These are phyloP conservation scores for Vitis hybrid DNA, from an alignment of 177 flowering plant genomes.

Conservation along the genomic window DNA sequence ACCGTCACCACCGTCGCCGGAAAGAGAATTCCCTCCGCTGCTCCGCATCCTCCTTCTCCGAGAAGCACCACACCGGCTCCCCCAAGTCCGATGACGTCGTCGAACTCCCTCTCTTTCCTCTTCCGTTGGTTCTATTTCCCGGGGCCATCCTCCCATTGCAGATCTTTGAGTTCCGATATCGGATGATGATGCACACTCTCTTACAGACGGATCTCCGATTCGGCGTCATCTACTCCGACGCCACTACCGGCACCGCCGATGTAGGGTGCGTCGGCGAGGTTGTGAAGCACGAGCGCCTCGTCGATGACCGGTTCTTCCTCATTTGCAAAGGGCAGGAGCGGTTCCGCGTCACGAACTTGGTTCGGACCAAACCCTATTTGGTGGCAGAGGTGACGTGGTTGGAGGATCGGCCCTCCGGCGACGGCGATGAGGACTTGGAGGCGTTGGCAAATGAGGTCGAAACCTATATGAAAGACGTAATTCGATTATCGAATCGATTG, in stretches of 20 bases:
- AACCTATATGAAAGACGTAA: slow-evolving; percentile 85
- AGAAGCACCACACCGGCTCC: slow-evolving; percentile 51
- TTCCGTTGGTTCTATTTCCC: slow-evolving; percentile 96
- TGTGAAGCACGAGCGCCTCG: slow-evolving; percentile 91
- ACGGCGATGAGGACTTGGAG: slow-evolving; percentile 59
- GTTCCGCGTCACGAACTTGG: slow-evolving; percentile 64
- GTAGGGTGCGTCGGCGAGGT: slow-evolving; percentile 98
- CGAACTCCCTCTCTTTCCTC: slow-evolving; percentile 93
- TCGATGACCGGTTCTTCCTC: slow-evolving; percentile 91
- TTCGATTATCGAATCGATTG: slow-evolving; percentile 75
- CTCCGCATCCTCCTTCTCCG: slow-evolving; percentile 72
- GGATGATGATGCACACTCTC: slow-evolving; percentile 97
- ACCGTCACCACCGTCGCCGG: slow-evolving; percentile 22
- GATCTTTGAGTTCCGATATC: slow-evolving; percentile 93
- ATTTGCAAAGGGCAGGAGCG: slow-evolving; percentile 95
- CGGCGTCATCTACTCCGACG: slow-evolving; percentile 83
- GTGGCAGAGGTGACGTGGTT: slow-evolving; percentile 86
- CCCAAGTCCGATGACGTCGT: slow-evolving; percentile 59
- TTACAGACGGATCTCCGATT: slow-evolving; percentile 92
- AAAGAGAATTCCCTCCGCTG: slow-evolving; percentile 38
- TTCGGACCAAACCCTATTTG: slow-evolving; percentile 78
- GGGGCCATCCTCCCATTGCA: slow-evolving; percentile 90
- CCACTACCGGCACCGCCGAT: slow-evolving; percentile 67
- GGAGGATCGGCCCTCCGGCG: slow-evolving; percentile 73
- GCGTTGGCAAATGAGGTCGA: slow-evolving; percentile 75